A percentile compares a stretch with the other conserved stretches of the same genome.
Conservation (phyloP, 192 early-diverging fungal species). For the Gonapodya sp. region DNA sequence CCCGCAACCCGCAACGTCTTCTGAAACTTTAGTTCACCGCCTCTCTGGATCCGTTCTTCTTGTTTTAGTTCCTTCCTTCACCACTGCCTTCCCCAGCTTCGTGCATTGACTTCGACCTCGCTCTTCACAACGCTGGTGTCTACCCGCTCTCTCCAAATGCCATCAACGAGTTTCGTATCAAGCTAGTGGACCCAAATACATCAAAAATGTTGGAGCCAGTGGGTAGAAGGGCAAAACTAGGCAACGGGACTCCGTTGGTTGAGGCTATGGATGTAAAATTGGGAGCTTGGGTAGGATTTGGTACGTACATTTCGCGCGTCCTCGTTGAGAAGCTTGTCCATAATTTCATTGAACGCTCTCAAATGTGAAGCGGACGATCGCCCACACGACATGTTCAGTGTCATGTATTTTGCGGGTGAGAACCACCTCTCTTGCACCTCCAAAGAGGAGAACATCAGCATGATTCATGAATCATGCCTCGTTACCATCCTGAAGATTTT, state of each 20-base stretch:
- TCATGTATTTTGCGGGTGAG: not conserved
- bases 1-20: too few species aligned
- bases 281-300: not conserved
- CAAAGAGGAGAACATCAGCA: too few species aligned
- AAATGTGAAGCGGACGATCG: not conserved
- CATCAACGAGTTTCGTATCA: not conserved
- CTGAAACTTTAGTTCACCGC: too few species aligned
- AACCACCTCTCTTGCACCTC: not conserved
- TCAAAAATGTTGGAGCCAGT: not conserved
- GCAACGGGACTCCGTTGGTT: not conserved
- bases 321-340: not conserved
- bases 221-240: not conserved
- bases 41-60: not conserved
- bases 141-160: not conserved
- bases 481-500: not conserved
- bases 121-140: not conserved
- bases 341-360: not conserved
- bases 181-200: not conserved
- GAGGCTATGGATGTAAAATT: not conserved
- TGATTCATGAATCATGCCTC: not conserved
- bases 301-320: conserved; percentile 3
- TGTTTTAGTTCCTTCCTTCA: not conserved
- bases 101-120: not conserved
- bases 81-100: not conserved
- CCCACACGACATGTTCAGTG: not conserved